Conservation (phyloP, 371 early-diverging fungal genomes). For the Mucor circinelloides region DNA sequence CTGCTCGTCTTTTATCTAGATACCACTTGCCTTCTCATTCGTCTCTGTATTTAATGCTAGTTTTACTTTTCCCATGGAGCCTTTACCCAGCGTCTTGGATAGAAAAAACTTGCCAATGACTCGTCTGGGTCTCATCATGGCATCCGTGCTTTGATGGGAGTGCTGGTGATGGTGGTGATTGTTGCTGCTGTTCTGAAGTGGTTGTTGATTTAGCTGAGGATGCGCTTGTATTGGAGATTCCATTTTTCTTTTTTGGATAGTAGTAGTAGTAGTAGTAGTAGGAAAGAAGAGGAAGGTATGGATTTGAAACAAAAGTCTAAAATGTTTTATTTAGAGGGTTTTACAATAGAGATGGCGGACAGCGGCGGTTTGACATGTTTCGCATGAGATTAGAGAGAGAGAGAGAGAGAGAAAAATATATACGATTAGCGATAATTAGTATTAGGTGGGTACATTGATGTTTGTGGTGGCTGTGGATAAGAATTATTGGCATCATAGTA, state of each 20-base stretch:
- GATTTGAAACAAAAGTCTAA: background rate
- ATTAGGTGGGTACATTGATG: background rate
- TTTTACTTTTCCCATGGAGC: constrained; percentile 46
- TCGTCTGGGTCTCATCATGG: background rate
- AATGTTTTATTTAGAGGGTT: background rate
- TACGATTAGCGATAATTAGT: background rate
- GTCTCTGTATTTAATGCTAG: constrained; percentile 25
- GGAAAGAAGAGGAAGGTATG: background rate
- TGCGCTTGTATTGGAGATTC: background rate
- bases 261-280: background rate
- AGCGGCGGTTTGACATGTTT: background rate
- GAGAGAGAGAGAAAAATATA: too few relatives aligned
- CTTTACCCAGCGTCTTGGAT: constrained; percentile 28
- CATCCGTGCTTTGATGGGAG: background rate
- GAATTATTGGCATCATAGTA: background rate
- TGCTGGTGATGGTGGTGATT: too few relatives aligned
- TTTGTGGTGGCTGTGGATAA: background rate
- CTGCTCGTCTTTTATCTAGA: too few relatives aligned
- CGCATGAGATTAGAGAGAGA: too few relatives aligned
- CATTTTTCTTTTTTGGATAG: background rate
- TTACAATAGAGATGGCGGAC: background rate
- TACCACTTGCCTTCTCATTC: constrained; percentile 14
- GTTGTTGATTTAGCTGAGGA: background rate
- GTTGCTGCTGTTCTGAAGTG: background rate
- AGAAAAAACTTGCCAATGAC: constrained; percentile 4